Evolutionary conservation across 2,329 filamentous ascomycete species (phyloP).

Genomic region (Knoxdaviesia proteae): DNA sequence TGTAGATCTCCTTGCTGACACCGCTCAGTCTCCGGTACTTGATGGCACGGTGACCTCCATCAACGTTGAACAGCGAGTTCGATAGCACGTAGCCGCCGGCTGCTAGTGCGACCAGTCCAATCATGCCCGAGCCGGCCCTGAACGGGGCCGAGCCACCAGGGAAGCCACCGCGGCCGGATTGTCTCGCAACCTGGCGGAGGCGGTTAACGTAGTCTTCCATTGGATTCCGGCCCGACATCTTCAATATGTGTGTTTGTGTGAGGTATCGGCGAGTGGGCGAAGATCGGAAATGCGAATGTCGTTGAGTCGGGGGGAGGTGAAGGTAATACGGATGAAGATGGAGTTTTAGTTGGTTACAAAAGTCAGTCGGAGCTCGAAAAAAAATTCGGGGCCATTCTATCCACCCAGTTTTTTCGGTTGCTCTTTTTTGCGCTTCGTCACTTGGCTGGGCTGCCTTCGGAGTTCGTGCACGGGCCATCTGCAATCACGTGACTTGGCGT

Average conservation of each 20-base stretch:
- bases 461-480: too few relatives aligned
- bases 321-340: too few relatives aligned
- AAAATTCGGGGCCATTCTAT: too few relatives aligned
- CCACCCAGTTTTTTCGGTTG: too few relatives aligned
- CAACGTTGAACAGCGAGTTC: constrained; percentile 58
- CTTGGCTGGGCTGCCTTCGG: too few relatives aligned
- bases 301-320: too few relatives aligned
- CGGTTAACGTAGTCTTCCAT: constrained; percentile 29
- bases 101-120: constrained; percentile 21
- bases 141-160: constrained; percentile 12
- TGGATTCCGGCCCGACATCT: constrained; percentile 11
- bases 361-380: too few relatives aligned
- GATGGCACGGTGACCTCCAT: constrained; percentile 96
- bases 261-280: neutral
- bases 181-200: constrained; percentile 25
- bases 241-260: neutral
- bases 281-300: neutral
- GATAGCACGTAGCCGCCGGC: constrained; percentile 27
- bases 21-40: constrained; percentile 88
- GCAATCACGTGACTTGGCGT: too few relatives aligned
- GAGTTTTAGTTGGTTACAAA: too few relatives aligned
- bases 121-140: constrained; percentile 15
- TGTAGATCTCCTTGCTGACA: constrained; percentile 91
- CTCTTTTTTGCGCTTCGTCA: too few relatives aligned
- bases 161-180: constrained; percentile 19